Conservation (phyloP, 176 grass and related monocot genomes). For the Dendrocalamus sinicus region DNA sequence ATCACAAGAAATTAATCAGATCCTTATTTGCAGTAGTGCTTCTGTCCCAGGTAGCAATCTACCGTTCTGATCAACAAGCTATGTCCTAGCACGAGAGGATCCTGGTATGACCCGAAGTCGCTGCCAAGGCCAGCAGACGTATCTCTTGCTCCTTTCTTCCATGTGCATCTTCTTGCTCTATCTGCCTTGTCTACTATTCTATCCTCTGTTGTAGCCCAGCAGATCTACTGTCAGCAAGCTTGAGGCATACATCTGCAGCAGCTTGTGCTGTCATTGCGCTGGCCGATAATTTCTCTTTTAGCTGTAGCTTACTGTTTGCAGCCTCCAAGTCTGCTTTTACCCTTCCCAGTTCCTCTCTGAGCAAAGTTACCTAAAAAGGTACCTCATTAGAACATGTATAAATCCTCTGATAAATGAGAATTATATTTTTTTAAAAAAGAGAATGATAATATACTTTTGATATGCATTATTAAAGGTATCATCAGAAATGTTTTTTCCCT, state of each 20-base stretch:
- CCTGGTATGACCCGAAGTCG: conserved; percentile 51
- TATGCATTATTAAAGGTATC: conserved; percentile 6
- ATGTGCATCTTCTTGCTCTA: conserved; percentile 59
- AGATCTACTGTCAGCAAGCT: conserved; percentile 73
- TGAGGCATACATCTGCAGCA: conserved; percentile 72
- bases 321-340: conserved; percentile 50
- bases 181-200: conserved; percentile 77
- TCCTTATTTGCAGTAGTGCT: conserved; percentile 64
- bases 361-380: conserved; percentile 52
- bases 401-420: background rate
- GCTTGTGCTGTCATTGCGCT: conserved; percentile 81
- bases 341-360: conserved; percentile 64
- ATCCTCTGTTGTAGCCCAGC: conserved; percentile 64
- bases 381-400: conserved; percentile 31
- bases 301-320: conserved; percentile 60
- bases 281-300: conserved; percentile 68
- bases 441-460: background rate
- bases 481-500: background rate
- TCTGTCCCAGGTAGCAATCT: conserved; percentile 68
- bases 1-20: conserved; percentile 32
- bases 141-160: conserved; percentile 48
- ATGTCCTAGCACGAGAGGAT: conserved; percentile 46
- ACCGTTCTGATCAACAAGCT: conserved; percentile 51
- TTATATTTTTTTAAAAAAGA: background rate
- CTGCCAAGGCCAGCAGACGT: conserved; percentile 77